Base-by-base conservation (phyloP, 306 rosid genomes). In the Cyamopsis tetragonoloba region DNA sequence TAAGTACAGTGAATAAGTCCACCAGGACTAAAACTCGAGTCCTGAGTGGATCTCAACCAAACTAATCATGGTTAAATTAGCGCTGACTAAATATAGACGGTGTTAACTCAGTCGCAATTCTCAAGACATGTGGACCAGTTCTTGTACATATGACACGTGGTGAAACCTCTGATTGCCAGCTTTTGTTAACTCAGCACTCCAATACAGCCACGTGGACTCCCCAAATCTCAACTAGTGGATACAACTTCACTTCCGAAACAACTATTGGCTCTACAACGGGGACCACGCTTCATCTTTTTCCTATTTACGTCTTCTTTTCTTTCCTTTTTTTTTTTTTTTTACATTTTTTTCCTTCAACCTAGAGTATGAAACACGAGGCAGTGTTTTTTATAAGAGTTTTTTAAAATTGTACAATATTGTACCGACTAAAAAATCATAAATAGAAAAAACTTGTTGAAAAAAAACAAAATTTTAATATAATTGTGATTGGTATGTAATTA, bases 181-280 rank as follows among this genome's bases (percentile, higher is more conserved):
- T 17, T 54, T 67, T 51, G 2, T 12, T 20, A 63, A 61, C 34
- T 73, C 20, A 2, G 5, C 50, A 53, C 20, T 19, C 30, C n/a
- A n/a, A 70, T 11, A 55, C 54, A 22, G 35, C 66, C 87, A 85
- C 87, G 87, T 83, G 84, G 87, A 60, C 15, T 12, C 22, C 23
- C 7, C 8, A 56, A 1, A 44, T 48, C 30, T 10, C n/a, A 13
- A 24, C 63, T 39, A 11, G 31, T 37, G 68, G 65, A 41, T 9
- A 59, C 2, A 38, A 34, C n/a, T 74, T 46, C 31, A 15, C 19
- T 55, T 24, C 26, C 28, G 4, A 6, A 15, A 3, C 28, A 44
- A 1, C 73, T 44, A 44, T 66, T 74, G 67, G 67, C 53, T 17
- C 10, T n/a, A n/a, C n/a, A 15, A 22, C 0, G 4, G 70, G 78